Evolutionary conservation across 2,329 filamentous ascomycete genomes (phyloP), one percentile per base, ranked within the genome.

Genomic region (Alternaria triticina): DNA sequence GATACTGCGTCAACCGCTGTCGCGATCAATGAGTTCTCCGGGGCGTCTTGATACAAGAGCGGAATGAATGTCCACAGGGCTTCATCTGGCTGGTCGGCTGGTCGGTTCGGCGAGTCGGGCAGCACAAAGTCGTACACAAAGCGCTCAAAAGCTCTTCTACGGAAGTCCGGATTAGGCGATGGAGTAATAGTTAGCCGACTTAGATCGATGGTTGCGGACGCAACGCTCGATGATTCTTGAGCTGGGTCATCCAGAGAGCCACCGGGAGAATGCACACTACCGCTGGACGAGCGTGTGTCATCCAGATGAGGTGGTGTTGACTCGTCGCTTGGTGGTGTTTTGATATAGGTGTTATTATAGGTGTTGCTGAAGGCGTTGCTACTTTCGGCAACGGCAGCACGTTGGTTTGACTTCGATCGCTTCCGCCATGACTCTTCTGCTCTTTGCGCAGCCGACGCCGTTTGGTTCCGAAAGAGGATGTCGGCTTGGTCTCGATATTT

Each of bases 361-460:
- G 36, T 40, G 36, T 40, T 40, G 36, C 36, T 40, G 13, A 60
- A 65, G 33, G 51, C 22, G 46, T 45, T 64, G 40, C 65, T 70
- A 3, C 66, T 65, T 43, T 67, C 55, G 27, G 50, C 51, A 13
- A 47, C 67, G 22, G 52, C 27, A 12, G 62, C 51, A 13, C 70
- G 67, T 54, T 75, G 73, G 43, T 71, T 59, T 2, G 70, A 74
- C 55, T 76, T 77, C 15, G 75, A 71, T 46, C 75, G 68, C 57
- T 77, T 76, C 20, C 76, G 66, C 77, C 77, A 78, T 8, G 74
- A 74, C 8, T 74, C 70, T 57, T 78, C 75, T 8, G 77, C 76
- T 59, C 71, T 73, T 54, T 79, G 75, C 2, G 75, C 77, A 40
- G 77, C 74, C 54, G 70, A 67, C 12, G 72, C 69, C 10, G 76